phyloP scores from a whole-genome alignment of 2,329 filamentous ascomycete species.

The Pezicula carpinea region DNA sequence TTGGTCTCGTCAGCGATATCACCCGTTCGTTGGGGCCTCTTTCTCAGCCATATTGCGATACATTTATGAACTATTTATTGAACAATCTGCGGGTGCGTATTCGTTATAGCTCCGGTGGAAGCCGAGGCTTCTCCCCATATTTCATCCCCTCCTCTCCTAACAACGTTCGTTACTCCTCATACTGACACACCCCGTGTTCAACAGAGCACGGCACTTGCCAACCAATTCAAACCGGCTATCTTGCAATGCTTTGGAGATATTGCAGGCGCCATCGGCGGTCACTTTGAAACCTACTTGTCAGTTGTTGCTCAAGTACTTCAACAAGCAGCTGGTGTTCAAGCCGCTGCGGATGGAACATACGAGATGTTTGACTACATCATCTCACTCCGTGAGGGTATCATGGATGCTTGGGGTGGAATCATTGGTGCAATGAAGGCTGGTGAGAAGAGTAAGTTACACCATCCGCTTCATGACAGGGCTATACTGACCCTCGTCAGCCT shows the following conservation, averaged over 20 bases:
- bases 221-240: constrained; percentile 97
- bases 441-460: constrained; percentile 58
- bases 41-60: constrained; percentile 91
- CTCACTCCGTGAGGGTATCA: constrained; percentile 92
- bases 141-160: constrained; percentile 8
- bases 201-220: constrained; percentile 77
- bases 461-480: not conserved
- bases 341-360: constrained; percentile 74
- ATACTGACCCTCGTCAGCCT: constrained; percentile 45
- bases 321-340: constrained; percentile 80
- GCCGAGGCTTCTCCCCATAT: too few species aligned
- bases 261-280: constrained; percentile 84
- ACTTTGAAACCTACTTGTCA: constrained; percentile 88
- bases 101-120: constrained; percentile 11
- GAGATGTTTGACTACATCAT: constrained; percentile 98
- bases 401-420: constrained; percentile 98
- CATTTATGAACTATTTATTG: constrained; percentile 96
- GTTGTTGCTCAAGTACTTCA: constrained; percentile 93
- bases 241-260: constrained; percentile 98
- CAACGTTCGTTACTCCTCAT: not conserved
- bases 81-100: constrained; percentile 77
- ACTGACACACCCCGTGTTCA: constrained; percentile 34
- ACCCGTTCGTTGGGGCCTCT: constrained; percentile 85
- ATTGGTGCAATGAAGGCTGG: constrained; percentile 89
- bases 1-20: constrained; percentile 95